A percentile compares a stretch with the other conserved stretches of the same genome.
phyloP scores from a whole-genome alignment of 163 green algal genomes.

The Chlorella variabilis region DNA sequence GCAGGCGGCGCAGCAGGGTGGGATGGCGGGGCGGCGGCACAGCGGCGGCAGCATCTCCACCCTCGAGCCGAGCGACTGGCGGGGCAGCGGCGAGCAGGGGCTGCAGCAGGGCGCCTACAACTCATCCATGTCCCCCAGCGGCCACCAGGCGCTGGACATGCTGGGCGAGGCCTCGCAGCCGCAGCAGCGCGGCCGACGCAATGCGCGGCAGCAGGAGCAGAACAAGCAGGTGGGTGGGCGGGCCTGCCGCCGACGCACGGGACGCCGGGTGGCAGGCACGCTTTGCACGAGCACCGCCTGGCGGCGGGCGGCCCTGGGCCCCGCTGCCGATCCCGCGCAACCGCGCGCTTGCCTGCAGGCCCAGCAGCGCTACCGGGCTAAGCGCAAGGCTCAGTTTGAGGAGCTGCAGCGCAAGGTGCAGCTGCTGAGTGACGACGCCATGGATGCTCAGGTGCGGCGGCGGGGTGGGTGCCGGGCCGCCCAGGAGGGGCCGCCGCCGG shows the following conservation, averaged over 20 bases:
- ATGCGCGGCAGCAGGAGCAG: conserved; percentile 46
- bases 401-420: conserved; percentile 39
- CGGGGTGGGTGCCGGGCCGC: too few species aligned
- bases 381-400: conserved; percentile 49
- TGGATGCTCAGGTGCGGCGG: background rate
- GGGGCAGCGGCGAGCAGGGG: background rate
- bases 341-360: conserved; percentile 32
- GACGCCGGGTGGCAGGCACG: too few species aligned
- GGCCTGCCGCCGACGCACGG: too few species aligned
- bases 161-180: background rate
- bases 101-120: conserved; percentile 3
- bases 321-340: background rate
- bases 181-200: conserved; percentile 17
- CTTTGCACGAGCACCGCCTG: too few species aligned
- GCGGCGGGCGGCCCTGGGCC: too few species aligned
- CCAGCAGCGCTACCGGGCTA: conserved; percentile 48
- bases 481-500: too few species aligned
- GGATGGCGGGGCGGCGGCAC: background rate
- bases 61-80: background rate
- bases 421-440: background rate
- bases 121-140: background rate
- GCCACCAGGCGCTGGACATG: background rate
- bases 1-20: too few species aligned
- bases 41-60: conserved; percentile 22
- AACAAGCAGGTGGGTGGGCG: conserved; percentile 40